Conservation (phyloP, 2,329 filamentous ascomycete genomes). For the Chaetomiaceae sp. region DNA sequence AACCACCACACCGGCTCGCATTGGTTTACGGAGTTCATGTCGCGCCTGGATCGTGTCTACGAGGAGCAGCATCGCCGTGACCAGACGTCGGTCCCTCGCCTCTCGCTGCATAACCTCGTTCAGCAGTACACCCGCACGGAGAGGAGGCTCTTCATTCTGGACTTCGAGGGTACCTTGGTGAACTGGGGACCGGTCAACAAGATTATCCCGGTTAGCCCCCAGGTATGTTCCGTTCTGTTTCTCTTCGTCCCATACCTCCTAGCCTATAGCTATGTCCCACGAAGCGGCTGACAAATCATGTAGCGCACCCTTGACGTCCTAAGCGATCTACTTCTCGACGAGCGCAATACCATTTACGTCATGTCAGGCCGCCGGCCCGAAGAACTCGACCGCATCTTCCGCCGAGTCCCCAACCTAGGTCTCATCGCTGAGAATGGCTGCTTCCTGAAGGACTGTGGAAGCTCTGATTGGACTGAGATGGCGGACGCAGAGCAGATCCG, state of each 20-base stretch:
- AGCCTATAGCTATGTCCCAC: not conserved
- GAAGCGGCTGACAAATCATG: not conserved
- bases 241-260: not conserved
- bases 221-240: constrained; percentile 35
- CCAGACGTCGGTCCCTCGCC: constrained; percentile 78
- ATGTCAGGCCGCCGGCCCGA: constrained; percentile 88
- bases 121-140: constrained; percentile 62
- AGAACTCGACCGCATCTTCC: constrained; percentile 83
- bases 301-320: constrained; percentile 77
- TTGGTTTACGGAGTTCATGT: constrained; percentile 76
- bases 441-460: constrained; percentile 71
- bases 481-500: constrained; percentile 65
- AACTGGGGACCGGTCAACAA: constrained; percentile 80
- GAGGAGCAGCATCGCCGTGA: constrained; percentile 81
- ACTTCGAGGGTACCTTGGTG: constrained; percentile 90
- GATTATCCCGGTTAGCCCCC: constrained; percentile 80
- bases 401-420: constrained; percentile 75
- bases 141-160: constrained; percentile 78
- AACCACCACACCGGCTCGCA: constrained; percentile 76
- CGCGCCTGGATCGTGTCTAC: constrained; percentile 69
- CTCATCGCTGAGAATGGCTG: constrained; percentile 94
- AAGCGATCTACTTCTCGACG: constrained; percentile 74
- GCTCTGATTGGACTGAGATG: constrained; percentile 71
- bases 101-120: constrained; percentile 63
- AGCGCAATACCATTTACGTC: constrained; percentile 81